phyloP scores from a whole-genome alignment of 2,329 filamentous ascomycete species.

The Xenoacremonium recifei region DNA sequence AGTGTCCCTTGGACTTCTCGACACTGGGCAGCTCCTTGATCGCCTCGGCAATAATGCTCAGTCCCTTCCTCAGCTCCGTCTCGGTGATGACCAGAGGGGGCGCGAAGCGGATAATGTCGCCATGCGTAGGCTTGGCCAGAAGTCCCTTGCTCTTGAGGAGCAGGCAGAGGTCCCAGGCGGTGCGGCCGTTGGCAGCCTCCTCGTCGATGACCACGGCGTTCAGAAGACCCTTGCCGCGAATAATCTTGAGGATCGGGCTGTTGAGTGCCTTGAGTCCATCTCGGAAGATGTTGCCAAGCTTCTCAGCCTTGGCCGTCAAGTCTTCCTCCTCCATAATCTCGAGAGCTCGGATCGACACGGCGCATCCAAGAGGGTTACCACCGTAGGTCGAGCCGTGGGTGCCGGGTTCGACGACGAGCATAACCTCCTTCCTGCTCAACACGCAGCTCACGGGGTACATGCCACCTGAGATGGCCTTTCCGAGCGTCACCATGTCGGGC shows the following conservation, averaged over 20 bases:
- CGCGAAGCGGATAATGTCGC: slow-evolving; percentile 98
- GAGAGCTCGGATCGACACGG: slow-evolving; percentile 90
- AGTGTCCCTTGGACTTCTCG: slow-evolving; percentile 38
- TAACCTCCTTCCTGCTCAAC: slow-evolving; percentile 82
- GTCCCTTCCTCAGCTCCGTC: slow-evolving; percentile 73
- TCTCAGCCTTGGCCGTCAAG: slow-evolving; percentile 79
- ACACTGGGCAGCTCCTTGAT: slow-evolving; percentile 73
- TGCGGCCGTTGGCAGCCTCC: slow-evolving; percentile 76
- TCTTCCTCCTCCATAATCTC: slow-evolving; percentile 92
- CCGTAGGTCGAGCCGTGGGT: slow-evolving; percentile 99
- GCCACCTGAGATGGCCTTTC: slow-evolving; percentile 96
- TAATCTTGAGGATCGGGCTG: slow-evolving; percentile 74
- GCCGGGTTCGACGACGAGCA: slow-evolving; percentile 93
- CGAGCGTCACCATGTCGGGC: slow-evolving; percentile 90
- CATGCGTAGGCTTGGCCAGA: slow-evolving; percentile 95
- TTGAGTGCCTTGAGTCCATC: slow-evolving; percentile 73
- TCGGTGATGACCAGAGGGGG: slow-evolving; percentile 94
- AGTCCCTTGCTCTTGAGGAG: slow-evolving; percentile 93
- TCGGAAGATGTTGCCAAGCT: slow-evolving; percentile 79
- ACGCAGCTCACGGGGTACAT: slow-evolving; percentile 99
- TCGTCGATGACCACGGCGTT: slow-evolving; percentile 98
- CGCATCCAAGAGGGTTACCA: slow-evolving; percentile 92
- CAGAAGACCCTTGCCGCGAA: slow-evolving; percentile 89
- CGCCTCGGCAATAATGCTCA: slow-evolving; percentile 78
- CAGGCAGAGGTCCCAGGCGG: slow-evolving; percentile 95